Percentiles rank a stretch among this genome's conserved stretches.
These are phyloP conservation scores for Trypanosoma avium DNA, from an alignment of 208 protist species.

Conservation along the genomic window DNA sequence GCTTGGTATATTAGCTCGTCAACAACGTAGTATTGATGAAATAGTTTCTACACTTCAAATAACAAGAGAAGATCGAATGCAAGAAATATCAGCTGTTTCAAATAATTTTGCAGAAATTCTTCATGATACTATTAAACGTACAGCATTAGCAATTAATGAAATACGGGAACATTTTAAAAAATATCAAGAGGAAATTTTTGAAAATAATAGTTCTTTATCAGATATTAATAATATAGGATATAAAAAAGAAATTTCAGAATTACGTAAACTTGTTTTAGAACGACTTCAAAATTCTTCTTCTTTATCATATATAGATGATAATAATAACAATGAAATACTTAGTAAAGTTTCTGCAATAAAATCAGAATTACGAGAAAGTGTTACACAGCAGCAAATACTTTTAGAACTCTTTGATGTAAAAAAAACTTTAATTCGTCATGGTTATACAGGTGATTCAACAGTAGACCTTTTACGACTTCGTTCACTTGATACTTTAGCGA, in stretches of 20 bases:
- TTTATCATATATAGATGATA: background rate
- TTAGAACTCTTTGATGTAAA: conserved; percentile 16
- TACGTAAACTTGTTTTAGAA: conserved; percentile 4
- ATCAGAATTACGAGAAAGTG: background rate
- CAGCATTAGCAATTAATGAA: conserved; percentile 6
- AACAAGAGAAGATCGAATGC: background rate
- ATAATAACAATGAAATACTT: background rate
- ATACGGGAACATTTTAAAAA: background rate
- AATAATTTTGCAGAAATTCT: conserved; percentile 15
- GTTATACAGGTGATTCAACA: conserved; percentile 2
- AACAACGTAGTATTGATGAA: conserved; percentile 12
- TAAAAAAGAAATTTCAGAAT: background rate
- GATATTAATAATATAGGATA: background rate
- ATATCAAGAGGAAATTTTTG: background rate
- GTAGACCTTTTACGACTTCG: background rate
- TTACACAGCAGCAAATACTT: background rate
- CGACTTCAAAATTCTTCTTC: background rate
- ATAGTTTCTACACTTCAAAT: background rate
- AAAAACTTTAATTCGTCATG: conserved; percentile 1
- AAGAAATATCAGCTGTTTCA: conserved; percentile 8
- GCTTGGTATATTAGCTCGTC: conserved; percentile 16
- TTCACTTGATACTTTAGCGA: conserved; percentile 5
- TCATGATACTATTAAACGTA: conserved; percentile 22
- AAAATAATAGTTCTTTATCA: background rate
- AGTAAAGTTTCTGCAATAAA: background rate